These are phyloP conservation scores for Diaporthe sp. DNA, from an alignment of 2,329 filamentous ascomycete species.

Conservation along the genomic window DNA sequence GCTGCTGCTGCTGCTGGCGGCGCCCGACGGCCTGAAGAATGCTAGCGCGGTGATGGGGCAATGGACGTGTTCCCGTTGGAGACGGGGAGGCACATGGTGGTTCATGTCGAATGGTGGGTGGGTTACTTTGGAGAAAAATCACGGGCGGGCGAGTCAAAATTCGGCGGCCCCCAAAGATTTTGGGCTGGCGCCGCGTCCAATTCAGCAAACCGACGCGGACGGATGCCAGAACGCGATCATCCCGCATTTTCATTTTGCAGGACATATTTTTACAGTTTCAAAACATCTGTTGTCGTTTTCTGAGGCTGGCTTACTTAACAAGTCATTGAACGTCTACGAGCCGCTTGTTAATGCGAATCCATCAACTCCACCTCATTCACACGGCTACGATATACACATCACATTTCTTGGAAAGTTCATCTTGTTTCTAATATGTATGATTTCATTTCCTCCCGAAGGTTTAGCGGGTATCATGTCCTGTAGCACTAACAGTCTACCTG, in stretches of 20 bases:
- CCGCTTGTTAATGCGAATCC: not conserved
- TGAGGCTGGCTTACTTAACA: not conserved
- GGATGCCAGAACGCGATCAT: not conserved
- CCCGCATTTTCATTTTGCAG: not conserved
- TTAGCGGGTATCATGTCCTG: slow-evolving; percentile 39
- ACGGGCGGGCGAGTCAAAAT: slow-evolving; percentile 30
- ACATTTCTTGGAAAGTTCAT: not conserved
- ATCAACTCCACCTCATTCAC: not conserved
- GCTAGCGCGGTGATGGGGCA: slow-evolving; percentile 73
- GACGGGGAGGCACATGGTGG: slow-evolving; percentile 27
- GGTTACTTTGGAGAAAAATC: slow-evolving; percentile 5
- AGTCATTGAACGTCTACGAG: not conserved
- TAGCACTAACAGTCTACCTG: slow-evolving; percentile 36
- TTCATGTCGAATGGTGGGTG: slow-evolving; percentile 35
- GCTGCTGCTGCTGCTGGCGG: slow-evolving; percentile 43
- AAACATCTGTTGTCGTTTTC: not conserved
- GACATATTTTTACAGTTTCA: not conserved
- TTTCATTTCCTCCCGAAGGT: slow-evolving; percentile 22
- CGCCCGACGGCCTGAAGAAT: slow-evolving; percentile 56
- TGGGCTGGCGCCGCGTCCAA: not conserved
- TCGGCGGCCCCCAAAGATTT: not conserved
- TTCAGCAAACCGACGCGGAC: not conserved
- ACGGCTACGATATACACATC: not conserved
- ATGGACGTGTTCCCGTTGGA: slow-evolving; percentile 57
- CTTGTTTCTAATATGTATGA: slow-evolving; percentile 13